These are phyloP conservation scores for Penicillium italicum DNA, from an alignment of 2,329 filamentous ascomycete genomes.

Conservation along the genomic window DNA sequence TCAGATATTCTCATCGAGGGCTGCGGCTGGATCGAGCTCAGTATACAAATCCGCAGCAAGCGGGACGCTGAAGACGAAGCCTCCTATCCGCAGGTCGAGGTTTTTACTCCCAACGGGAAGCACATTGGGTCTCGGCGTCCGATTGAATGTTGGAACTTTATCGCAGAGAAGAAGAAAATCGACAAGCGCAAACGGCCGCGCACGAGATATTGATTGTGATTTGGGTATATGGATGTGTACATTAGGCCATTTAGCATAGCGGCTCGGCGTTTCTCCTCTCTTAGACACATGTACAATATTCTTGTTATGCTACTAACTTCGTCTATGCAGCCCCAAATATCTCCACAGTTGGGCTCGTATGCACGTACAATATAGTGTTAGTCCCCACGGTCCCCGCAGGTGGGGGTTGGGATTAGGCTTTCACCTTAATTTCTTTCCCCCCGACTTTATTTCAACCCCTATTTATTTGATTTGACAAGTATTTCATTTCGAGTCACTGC, in stretches of 20 bases:
- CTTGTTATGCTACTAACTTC: background rate
- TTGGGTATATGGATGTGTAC: slow-evolving; percentile 9
- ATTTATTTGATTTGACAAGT: background rate
- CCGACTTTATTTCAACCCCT: background rate
- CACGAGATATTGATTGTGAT: slow-evolving; percentile 7
- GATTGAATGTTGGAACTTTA: slow-evolving; percentile 35
- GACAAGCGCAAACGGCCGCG: slow-evolving; percentile 30
- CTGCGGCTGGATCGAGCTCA: slow-evolving; percentile 87
- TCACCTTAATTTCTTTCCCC: background rate
- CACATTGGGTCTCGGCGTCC: slow-evolving; percentile 56
- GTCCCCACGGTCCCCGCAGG: slow-evolving; percentile 1
- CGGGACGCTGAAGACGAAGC: slow-evolving; percentile 34
- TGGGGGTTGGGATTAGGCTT: background rate
- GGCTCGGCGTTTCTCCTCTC: slow-evolving; percentile 16
- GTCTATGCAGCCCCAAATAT: background rate
- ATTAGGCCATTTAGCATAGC: slow-evolving; percentile 21
- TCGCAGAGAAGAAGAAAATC: slow-evolving; percentile 29
- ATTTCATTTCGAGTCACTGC: background rate
- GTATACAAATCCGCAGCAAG: slow-evolving; percentile 69
- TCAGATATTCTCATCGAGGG: slow-evolving; percentile 88
- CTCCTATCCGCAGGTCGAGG: slow-evolving; percentile 63
- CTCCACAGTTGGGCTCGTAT: no score
- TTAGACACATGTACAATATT: background rate
- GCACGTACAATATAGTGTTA: background rate
- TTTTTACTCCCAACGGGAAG: slow-evolving; percentile 80